These are phyloP conservation scores for Olyra latifolia DNA, from an alignment of 176 grass and related monocot species.

Conservation along the genomic window DNA sequence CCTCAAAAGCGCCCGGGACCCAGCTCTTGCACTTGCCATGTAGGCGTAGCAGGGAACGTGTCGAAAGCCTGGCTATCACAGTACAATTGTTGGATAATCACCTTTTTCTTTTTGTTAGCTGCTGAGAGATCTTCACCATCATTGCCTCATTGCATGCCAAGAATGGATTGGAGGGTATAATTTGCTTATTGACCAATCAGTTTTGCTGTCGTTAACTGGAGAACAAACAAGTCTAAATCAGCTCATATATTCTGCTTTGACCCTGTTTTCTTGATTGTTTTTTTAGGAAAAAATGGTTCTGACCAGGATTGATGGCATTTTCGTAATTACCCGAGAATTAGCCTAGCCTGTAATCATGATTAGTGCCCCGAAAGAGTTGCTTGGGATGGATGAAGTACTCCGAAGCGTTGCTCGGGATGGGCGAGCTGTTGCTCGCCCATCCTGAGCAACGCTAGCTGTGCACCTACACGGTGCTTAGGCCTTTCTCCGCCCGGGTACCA, in stretches of 20 bases:
- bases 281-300: conserved; percentile 23
- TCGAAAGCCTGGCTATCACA: conserved; percentile 43
- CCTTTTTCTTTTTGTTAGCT: conserved; percentile 38
- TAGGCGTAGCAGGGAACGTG: conserved; percentile 39
- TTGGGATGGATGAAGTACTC: no score
- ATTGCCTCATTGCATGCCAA: conserved; percentile 27
- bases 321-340: no score
- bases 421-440: no score
- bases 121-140: conserved; percentile 38
- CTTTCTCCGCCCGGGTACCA: no score
- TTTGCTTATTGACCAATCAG: conserved; percentile 6
- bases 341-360: no score
- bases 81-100: conserved; percentile 21
- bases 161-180: neutral
- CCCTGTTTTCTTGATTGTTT: neutral
- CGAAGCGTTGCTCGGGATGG: no score
- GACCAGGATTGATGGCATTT: no score
- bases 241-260: conserved; percentile 10
- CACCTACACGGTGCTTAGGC: no score
- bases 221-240: conserved; percentile 12
- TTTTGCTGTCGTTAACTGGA: conserved; percentile 4
- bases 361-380: no score
- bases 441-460: no score
- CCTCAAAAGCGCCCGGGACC: conserved; percentile 36
- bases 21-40: conserved; percentile 43